These are phyloP conservation scores for Juglanconis sp. DNA, from an alignment of 2,329 filamentous ascomycete species.

Conservation along the genomic window DNA sequence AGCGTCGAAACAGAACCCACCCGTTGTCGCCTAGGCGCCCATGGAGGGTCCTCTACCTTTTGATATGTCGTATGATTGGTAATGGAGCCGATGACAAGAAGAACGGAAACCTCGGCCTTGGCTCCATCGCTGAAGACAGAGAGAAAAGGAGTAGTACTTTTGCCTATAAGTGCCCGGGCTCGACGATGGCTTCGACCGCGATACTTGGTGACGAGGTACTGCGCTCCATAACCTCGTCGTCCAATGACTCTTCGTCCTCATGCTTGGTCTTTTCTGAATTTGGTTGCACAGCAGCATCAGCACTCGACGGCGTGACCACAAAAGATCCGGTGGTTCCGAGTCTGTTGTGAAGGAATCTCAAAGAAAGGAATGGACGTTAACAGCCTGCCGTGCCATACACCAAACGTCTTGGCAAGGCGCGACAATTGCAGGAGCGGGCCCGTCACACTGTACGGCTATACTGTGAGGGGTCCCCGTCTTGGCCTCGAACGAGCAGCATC, in stretches of 20 bases:
- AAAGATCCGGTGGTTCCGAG: constrained; percentile 1
- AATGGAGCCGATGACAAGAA: neutral
- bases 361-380: neutral
- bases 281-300: neutral
- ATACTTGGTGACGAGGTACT: neutral
- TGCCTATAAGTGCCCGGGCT: neutral
- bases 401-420: neutral
- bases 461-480: neutral
- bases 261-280: neutral
- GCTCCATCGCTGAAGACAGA: neutral
- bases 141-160: neutral
- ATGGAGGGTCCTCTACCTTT: neutral
- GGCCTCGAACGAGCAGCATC: neutral
- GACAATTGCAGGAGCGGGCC: neutral
- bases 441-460: neutral
- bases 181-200: neutral
- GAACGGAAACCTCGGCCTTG: neutral
- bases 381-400: neutral
- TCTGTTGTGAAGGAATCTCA: neutral
- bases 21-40: constrained; percentile 5
- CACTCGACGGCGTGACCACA: neutral
- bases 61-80: neutral
- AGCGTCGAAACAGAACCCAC: neutral
- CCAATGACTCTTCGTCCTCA: neutral
- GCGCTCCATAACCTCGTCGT: neutral